Conservation (phyloP, 805 yeast species). For the Cyberlindnera euphorbiiphila region DNA sequence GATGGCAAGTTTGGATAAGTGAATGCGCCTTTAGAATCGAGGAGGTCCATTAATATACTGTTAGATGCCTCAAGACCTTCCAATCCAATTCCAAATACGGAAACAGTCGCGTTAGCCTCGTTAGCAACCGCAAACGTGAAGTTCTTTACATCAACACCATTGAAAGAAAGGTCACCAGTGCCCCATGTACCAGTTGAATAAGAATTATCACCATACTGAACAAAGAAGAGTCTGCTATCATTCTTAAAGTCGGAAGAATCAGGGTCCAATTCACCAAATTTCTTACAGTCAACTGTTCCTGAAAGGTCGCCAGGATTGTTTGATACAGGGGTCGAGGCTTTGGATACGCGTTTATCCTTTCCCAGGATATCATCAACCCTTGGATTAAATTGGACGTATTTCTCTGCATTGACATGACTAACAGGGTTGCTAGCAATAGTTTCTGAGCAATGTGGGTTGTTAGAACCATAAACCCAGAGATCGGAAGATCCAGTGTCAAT, state of each 20-base stretch:
- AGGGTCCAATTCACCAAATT: background rate
- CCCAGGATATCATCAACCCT: slow-evolving; percentile 24
- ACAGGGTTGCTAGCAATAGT: slow-evolving; percentile 25
- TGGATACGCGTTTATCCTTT: slow-evolving; percentile 1
- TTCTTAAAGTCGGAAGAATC: background rate
- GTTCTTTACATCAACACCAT: slow-evolving; percentile 40
- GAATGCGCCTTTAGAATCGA: slow-evolving; percentile 30
- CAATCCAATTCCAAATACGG: slow-evolving; percentile 75
- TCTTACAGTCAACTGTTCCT: background rate
- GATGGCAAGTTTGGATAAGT: slow-evolving; percentile 60
- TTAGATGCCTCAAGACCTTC: too few species aligned
- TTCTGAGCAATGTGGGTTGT: slow-evolving; percentile 30
- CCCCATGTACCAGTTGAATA: slow-evolving; percentile 58
- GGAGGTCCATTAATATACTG: too few species aligned
- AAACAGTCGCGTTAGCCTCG: slow-evolving; percentile 60
- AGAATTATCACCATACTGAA: slow-evolving; percentile 46
- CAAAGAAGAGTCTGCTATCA: slow-evolving; percentile 28
- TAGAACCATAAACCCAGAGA: slow-evolving; percentile 30
- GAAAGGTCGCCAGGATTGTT: background rate
- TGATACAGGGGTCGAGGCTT: background rate
- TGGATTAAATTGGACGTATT: background rate
- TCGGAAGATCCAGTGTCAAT: slow-evolving; percentile 35
- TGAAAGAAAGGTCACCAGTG: slow-evolving; percentile 51
- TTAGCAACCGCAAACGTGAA: slow-evolving; percentile 61
- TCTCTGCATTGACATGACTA: slow-evolving; percentile 16